Evolutionary conservation across 2,329 filamentous ascomycete species (phyloP).

Genomic region (Purpureocillium lavendulum): DNA sequence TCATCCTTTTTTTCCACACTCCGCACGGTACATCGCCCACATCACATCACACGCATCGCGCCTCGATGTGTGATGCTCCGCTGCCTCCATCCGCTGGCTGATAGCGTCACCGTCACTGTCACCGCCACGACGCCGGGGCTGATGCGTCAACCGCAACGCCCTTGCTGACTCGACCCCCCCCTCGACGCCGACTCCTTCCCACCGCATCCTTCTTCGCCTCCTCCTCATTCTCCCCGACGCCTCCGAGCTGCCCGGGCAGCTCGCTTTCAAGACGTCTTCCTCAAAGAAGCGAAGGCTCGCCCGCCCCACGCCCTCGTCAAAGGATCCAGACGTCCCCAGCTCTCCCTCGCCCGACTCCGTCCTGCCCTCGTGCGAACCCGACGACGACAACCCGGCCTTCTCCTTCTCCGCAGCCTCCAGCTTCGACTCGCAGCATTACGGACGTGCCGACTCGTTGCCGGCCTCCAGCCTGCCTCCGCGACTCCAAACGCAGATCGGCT

Average conservation of each 20-base stretch:
- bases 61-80: constrained; percentile 7
- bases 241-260: constrained; percentile 55
- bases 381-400: constrained; percentile 39
- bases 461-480: constrained; percentile 44
- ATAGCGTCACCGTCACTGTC: constrained; percentile 1
- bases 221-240: constrained; percentile 2
- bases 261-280: constrained; percentile 65
- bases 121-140: neutral
- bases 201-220: constrained; percentile 2
- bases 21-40: too few relatives aligned
- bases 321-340: constrained; percentile 29
- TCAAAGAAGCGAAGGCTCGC: constrained; percentile 64
- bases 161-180: constrained; percentile 1
- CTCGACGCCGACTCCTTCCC: too few relatives aligned
- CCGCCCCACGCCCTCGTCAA: constrained; percentile 29
- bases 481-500: constrained; percentile 36
- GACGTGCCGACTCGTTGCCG: constrained; percentile 32
- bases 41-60: neutral
- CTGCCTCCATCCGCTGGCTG: constrained; percentile 4
- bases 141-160: constrained; percentile 2
- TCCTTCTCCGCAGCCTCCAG: constrained; percentile 40
- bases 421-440: constrained; percentile 30
- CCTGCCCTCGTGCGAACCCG: constrained; percentile 44
- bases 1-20: too few relatives aligned
- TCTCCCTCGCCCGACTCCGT: constrained; percentile 35